Base-by-base conservation (phyloP, 768 basidiomycete species). In the Lactarius psammicola region DNA sequence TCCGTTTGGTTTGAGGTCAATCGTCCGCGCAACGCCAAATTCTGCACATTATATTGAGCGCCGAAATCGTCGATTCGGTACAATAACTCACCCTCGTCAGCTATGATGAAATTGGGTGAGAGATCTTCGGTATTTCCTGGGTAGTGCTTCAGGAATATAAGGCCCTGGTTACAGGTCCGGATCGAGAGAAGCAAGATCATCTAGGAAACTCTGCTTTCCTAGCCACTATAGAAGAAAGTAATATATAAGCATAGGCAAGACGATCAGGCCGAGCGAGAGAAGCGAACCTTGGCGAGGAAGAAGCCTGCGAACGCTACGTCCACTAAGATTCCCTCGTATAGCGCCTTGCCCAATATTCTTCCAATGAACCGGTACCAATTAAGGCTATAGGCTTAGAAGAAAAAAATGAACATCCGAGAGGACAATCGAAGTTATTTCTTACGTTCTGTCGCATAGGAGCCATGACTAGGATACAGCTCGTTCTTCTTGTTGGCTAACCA, bases 251-350 rank as follows among this genome's bases (percentile, higher is more conserved):
- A 20, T 34, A 33, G 42, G 13, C 40, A 17, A n/a, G 13, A 9
- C 9, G 34, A 36, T 18, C n/a, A 1, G 23, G 59, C 17, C 13
- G n/a, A 54, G 46, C 0, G 34, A 42, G 13, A 9, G 2, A 20
- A 20, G 71, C 77, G 38, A 60, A 89, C 87, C 82, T 94, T 95
- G 8, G 91, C 85, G 62, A 97, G 80, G 82, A 98, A 98, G 81
- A 98, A 99, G 2, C 87, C 86, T 3, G 97, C 95, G 75, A 98
- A 98, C 0, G 90, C 90, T 2, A 98, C 94, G 69, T 98, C 94
- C 18, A 96, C 88, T 8, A 99, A 80, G 55, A 98, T 97, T 1
- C 95, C 95, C 61, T 98, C 93, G 71, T 99, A 98, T 74, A 99
- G 81, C 0, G 96, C 97, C 74, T 98, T 98, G 5, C 96, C 96